A percentile compares a stretch with the other conserved stretches of the same genome.
These are phyloP conservation scores for Aurifilum marmelostoma DNA, from an alignment of 2,329 filamentous ascomycete genomes.

Conservation along the genomic window DNA sequence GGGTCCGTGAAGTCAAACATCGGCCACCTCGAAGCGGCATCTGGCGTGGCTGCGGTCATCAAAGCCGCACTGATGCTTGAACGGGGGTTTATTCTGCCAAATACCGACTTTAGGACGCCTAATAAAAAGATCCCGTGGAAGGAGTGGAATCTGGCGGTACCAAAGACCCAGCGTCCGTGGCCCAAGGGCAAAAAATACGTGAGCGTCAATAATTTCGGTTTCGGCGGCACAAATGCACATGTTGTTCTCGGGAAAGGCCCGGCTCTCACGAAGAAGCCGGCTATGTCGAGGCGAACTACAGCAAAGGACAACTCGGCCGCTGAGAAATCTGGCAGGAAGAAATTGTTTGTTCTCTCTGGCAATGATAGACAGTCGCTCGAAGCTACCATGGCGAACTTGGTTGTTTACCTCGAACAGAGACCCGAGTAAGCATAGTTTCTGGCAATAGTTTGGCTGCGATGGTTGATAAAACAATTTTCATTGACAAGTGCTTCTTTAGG, in stretches of 20 bases:
- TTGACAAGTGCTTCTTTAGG: not conserved
- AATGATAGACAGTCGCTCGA: conserved; percentile 45
- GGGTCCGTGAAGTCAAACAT: conserved; percentile 45
- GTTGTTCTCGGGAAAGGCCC: conserved; percentile 45
- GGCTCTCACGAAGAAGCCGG: conserved; percentile 37
- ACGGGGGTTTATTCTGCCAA: conserved; percentile 53
- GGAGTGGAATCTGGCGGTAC: conserved; percentile 54
- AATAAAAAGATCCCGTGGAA: conserved; percentile 54
- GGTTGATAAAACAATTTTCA: not conserved
- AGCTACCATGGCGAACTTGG: conserved; percentile 43
- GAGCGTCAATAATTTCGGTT: conserved; percentile 55
- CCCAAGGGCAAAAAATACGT: conserved; percentile 53
- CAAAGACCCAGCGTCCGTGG: conserved; percentile 48
- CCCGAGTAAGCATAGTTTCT: conserved; percentile 36
- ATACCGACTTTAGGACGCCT: conserved; percentile 52
- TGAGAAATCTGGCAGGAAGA: conserved; percentile 35
- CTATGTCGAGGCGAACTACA: conserved; percentile 30
- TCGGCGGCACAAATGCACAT: conserved; percentile 51
- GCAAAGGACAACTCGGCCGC: conserved; percentile 37
- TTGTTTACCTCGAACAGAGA: conserved; percentile 47
- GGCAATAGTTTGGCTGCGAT: not conserved
- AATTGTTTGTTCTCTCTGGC: conserved; percentile 48
- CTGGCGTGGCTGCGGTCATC: conserved; percentile 54
- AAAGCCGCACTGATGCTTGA: conserved; percentile 57
- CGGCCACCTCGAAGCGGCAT: conserved; percentile 56